These are phyloP conservation scores for Citrus reticulata DNA, from an alignment of 345 rosid species.

Conservation along the genomic window DNA sequence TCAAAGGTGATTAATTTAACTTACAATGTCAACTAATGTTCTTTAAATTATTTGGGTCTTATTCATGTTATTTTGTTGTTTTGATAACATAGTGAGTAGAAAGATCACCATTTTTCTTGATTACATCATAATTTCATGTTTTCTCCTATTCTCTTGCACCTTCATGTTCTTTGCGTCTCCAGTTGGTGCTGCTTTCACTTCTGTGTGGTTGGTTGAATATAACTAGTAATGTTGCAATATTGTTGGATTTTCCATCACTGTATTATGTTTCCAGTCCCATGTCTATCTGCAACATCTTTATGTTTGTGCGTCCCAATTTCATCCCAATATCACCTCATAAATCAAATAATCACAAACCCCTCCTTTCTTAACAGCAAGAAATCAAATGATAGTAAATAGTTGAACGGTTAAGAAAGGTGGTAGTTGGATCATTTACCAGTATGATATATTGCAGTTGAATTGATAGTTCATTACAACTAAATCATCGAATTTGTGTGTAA, in stretches of 20 bases:
- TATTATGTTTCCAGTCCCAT: background rate
- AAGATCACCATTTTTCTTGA: background rate
- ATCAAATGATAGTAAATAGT: no score
- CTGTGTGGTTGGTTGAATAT: background rate
- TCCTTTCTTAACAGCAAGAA: no score
- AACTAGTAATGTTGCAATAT: background rate
- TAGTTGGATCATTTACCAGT: no score
- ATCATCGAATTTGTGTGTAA: no score
- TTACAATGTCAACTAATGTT: background rate
- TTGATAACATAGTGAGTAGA: background rate
- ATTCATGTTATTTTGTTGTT: background rate
- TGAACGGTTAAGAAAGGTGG: no score
- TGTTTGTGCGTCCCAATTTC: no score
- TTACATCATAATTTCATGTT: background rate
- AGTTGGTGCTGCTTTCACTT: background rate
- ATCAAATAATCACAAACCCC: no score
- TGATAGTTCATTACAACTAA: no score
- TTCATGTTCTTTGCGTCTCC: background rate
- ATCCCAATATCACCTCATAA: no score
- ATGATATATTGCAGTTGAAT: no score
- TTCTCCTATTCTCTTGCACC: background rate
- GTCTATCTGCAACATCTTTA: background rate
- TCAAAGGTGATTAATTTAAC: slow-evolving; percentile 46
- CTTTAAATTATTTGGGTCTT: background rate
- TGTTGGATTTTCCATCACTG: background rate